Evolutionary conservation across 1,284 basidiomycete species (phyloP), one percentile per base, ranked within the genome.

Genomic region (Phellinidium pouzarii): DNA sequence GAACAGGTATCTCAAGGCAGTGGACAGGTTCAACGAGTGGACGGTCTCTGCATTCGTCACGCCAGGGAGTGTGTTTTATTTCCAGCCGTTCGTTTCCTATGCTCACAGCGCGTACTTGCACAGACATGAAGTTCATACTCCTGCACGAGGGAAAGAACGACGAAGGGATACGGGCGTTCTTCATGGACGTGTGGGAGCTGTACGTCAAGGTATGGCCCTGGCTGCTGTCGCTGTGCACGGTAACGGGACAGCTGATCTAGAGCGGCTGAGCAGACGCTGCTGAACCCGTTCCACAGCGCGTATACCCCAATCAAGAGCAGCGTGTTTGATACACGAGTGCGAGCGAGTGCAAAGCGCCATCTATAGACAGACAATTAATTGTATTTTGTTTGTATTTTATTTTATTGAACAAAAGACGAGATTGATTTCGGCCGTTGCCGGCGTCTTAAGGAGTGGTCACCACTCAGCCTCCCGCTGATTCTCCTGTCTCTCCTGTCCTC

Each of bases 1-100:
- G 27, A 53, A 60, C 59, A 96, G 94, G 84, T 95, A 95, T 67
- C 75, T 96, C 55, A 94, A 93, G 65, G 82, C 82, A 19, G 83
- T 96, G 52, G 94, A 97, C 76, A 90, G 87, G 70, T 94, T 96
- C 72, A 96, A 97, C 65, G 94, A 97, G 65, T 97, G 94, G 94
- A 93, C 82, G 1, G 84, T 96, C 19, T 96, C 94, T 7, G 92
- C 90, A 26, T 97, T 95, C 69, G 76, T 96, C 14, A 95, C 94
- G 0, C 85, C 92, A 2, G 89, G 87, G 58, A 95, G 94, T 96
- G 69, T 72, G 91, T 71, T 48, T 25, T 51, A 37, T 37, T 12
- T 25, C 6, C 49, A 61, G 66, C 56, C 40, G 8, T 54, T 37
- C 4, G 45, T n/a, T n/a, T n/a, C n/a, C n/a, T n/a, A n/a, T 50